phyloP scores from a whole-genome alignment of 1,139 yeast species.

The Hemisphaericaspora lyxosophila region DNA sequence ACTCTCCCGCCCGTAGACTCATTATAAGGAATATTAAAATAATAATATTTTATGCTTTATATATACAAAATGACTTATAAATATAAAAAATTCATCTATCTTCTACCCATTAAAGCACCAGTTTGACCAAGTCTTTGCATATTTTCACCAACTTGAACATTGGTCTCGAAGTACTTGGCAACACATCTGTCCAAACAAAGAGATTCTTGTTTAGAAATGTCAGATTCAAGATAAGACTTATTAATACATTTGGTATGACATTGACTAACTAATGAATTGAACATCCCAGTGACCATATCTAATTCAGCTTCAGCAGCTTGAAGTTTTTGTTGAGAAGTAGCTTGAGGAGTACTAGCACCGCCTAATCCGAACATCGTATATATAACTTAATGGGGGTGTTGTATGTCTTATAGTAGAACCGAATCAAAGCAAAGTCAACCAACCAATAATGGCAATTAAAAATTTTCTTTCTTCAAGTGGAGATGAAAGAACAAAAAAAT shows the following conservation, averaged over 20 bases:
- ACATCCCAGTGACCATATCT: conserved; percentile 97
- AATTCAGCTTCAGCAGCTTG: conserved; percentile 85
- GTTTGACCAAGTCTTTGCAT: conserved; percentile 74
- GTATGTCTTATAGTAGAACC: no score
- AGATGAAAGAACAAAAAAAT: neutral
- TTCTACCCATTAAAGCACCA: conserved; percentile 53
- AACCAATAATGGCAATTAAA: neutral
- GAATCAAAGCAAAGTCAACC: no score
- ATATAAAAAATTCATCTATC: conserved; percentile 16
- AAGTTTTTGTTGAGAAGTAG: conserved; percentile 71
- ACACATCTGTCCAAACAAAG: conserved; percentile 97
- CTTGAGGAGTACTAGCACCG: conserved; percentile 64
- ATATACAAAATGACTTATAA: conserved; percentile 1
- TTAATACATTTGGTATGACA: conserved; percentile 89
- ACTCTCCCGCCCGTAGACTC: no score
- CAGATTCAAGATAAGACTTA: conserved; percentile 67
- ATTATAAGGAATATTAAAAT: no score
- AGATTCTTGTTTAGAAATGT: conserved; percentile 79
- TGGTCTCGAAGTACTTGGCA: conserved; percentile 92
- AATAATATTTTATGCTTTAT: neutral
- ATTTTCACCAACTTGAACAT: conserved; percentile 92
- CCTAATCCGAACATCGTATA: conserved; percentile 81
- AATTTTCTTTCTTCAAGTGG: neutral
- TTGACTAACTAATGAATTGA: conserved; percentile 78
- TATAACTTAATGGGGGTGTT: no score